A percentile compares a stretch with the other conserved stretches of the same genome.
These are phyloP conservation scores for Coemansia sp. DNA, from an alignment of 192 early-diverging fungal species.

Conservation along the genomic window DNA sequence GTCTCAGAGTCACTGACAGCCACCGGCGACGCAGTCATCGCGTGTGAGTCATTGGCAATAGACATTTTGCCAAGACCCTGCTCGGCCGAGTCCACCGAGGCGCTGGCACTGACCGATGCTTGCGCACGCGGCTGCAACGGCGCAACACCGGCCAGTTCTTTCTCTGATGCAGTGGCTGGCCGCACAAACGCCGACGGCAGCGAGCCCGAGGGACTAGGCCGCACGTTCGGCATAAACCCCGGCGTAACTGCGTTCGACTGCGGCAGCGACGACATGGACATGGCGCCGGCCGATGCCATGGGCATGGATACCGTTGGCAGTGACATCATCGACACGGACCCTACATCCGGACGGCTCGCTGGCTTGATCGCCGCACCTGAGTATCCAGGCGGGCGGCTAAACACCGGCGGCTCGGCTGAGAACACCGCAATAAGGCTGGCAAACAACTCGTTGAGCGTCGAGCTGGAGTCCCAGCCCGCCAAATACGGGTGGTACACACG, in stretches of 20 bases:
- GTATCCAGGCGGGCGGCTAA: conserved; percentile 34
- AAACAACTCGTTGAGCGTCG: conserved; percentile 35
- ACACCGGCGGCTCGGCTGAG: conserved; percentile 51
- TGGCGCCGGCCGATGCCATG: conserved; percentile 5
- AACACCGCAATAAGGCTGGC: conserved; percentile 37
- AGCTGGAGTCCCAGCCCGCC: conserved; percentile 61
- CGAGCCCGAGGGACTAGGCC: background rate
- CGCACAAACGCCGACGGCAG: conserved; percentile 23
- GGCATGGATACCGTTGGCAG: conserved; percentile 14
- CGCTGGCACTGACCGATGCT: conserved; percentile 2
- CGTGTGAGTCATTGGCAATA: background rate
- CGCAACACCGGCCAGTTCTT: conserved; percentile 20
- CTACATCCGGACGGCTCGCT: conserved; percentile 9
- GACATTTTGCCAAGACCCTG: background rate
- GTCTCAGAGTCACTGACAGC: background rate
- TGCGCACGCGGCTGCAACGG: conserved; percentile 4
- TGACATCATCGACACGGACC: conserved; percentile 28
- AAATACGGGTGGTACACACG: conserved; percentile 83
- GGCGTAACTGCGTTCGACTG: conserved; percentile 13
- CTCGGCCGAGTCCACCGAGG: background rate
- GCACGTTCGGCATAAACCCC: background rate
- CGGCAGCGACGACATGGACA: conserved; percentile 23
- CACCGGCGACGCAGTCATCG: background rate
- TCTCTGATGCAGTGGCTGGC: conserved; percentile 20
- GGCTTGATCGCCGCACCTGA: conserved; percentile 15